Evolutionary conservation across 2,329 filamentous ascomycete genomes (phyloP), one percentile per base, ranked within the genome.

Genomic region (Periconia sp.): DNA sequence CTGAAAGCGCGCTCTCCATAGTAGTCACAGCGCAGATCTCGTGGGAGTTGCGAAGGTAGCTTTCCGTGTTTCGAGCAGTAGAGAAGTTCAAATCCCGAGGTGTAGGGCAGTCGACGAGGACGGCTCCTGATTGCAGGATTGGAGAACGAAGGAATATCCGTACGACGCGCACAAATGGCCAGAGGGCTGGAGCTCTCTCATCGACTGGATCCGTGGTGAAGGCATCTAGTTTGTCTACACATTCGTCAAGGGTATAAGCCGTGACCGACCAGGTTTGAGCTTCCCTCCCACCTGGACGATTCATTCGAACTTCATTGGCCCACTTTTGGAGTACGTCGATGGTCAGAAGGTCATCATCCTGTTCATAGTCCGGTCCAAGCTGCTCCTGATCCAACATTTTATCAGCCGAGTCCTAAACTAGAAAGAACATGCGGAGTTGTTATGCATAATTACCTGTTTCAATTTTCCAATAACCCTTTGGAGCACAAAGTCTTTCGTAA

Each of bases 21-120:
- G 46, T 42, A 2, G 49, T 47, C 4, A 52, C 46, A 15, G 39
- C 46, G 26, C 46, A 50, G 6, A 52, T 36, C 23, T 50, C 46
- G 23, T 50, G 41, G 38, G 46, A 52, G 18, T 39, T 44, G 6
- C 49, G 42, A 8, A 52, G 36, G 22, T 47, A 50, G 7, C 39
- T 22, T 23, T 52, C 46, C 12, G 25, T 44, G 15, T 38, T 26
- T 3, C 43, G 36, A 12, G 31, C 28, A 11, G 39, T 30, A n/a
- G 42, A 31, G 30, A 28, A 42, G 25, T 52, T 36, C 15, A 52
- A 37, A 23, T 47, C 24, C 6, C 33, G 35, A 15, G 36, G 49
- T 11, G 40, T 30, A 11, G 49, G 49, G 19, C 42, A 47, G 24
- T 52, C 49, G 8, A 41, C 49, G 15, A 52, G 30, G 2, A 52